phyloP scores from a whole-genome alignment of 805 yeast genomes.

The Candida alai region DNA sequence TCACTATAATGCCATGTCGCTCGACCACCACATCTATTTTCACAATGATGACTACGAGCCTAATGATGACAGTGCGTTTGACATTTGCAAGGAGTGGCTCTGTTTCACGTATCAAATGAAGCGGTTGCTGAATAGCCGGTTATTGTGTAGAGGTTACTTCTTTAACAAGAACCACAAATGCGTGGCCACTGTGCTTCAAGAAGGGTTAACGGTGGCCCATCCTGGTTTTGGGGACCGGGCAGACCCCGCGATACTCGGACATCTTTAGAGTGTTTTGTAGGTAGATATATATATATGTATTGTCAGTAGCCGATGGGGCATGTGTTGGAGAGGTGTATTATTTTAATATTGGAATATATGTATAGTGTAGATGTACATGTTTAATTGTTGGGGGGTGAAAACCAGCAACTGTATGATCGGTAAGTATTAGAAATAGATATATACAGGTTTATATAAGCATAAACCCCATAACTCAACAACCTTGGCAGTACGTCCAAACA shows the following conservation, averaged over 20 bases:
- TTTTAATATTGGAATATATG: no score
- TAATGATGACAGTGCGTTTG: slow-evolving; percentile 16
- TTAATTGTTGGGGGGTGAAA: no score
- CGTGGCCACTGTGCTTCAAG: slow-evolving; percentile 40
- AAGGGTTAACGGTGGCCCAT: slow-evolving; percentile 34
- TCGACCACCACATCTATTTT: slow-evolving; percentile 43
- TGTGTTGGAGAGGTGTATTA: no score
- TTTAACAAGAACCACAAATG: slow-evolving; percentile 27
- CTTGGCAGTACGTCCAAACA: no score
- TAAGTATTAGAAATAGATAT: no score
- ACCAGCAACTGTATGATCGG: no score
- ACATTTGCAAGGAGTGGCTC: slow-evolving; percentile 35
- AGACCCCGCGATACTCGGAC: slow-evolving; percentile 7
- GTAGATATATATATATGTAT: slow-evolving; percentile 7
- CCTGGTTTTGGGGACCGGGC: slow-evolving; percentile 20
- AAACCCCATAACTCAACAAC: no score
- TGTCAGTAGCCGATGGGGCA: neutral
- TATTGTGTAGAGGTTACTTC: slow-evolving; percentile 36
- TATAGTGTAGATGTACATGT: no score
- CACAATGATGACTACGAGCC: slow-evolving; percentile 25
- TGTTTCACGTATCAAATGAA: slow-evolving; percentile 34
- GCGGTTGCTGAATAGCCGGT: slow-evolving; percentile 30
- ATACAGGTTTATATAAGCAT: no score
- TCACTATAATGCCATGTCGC: slow-evolving; percentile 44
- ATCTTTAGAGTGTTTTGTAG: no score